A percentile compares a stretch with the other conserved stretches of the same genome.
Evolutionary conservation across 202 grass and related monocot species (phyloP).

Genomic region (Panicum virgatum): DNA sequence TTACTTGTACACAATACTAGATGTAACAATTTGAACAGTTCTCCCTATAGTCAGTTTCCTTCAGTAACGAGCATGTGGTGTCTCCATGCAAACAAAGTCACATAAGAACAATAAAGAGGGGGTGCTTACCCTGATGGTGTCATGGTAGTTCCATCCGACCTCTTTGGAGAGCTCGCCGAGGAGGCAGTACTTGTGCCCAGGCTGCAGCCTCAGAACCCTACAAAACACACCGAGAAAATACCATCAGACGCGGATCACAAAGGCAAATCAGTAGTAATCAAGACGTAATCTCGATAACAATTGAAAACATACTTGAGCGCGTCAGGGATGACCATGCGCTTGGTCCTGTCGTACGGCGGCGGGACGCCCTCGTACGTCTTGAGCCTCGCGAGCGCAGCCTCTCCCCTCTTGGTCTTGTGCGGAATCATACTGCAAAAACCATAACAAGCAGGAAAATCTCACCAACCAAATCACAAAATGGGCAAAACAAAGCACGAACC

Average conservation of each 20-base stretch:
- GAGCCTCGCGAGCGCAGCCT: slow-evolving; percentile 74
- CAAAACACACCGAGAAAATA: neutral
- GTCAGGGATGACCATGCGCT: slow-evolving; percentile 87
- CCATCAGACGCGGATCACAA: neutral
- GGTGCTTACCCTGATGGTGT: slow-evolving; percentile 69
- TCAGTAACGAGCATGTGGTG: neutral
- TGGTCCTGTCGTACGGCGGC: slow-evolving; percentile 83
- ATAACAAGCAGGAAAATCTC: neutral
- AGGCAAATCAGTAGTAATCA: neutral
- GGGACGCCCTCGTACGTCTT: slow-evolving; percentile 89
- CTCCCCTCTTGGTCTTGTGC: slow-evolving; percentile 92
- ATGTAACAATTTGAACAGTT: neutral
- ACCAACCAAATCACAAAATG: neutral
- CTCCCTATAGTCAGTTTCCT: neutral
- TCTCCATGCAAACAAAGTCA: neutral
- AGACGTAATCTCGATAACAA: neutral
- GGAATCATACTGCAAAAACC: slow-evolving; percentile 72
- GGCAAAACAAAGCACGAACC: neutral
- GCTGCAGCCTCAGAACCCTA: slow-evolving; percentile 91
- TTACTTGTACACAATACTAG: too few species aligned
- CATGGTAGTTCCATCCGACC: slow-evolving; percentile 87
- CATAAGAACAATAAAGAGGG: neutral
- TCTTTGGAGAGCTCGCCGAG: slow-evolving; percentile 81
- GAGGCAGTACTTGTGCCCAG: slow-evolving; percentile 88
- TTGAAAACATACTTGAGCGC: slow-evolving; percentile 69